Conservation (phyloP, 2,329 filamentous ascomycete genomes). For the Tympanopsis confertula region DNA sequence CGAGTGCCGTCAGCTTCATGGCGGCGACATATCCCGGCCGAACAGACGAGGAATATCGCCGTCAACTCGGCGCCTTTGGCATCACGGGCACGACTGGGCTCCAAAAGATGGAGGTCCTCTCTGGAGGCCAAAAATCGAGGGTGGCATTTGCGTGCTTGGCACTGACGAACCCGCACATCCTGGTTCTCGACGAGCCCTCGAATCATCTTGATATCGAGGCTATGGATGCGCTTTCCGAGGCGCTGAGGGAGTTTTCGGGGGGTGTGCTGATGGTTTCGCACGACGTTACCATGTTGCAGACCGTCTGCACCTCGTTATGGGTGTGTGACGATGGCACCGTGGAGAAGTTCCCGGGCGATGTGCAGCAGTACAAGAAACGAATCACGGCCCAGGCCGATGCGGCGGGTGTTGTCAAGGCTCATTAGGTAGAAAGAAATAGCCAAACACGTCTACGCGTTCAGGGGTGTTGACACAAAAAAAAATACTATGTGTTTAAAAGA, state of each 20-base stretch:
- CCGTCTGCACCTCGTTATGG: slow-evolving; percentile 88
- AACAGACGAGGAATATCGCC: slow-evolving; percentile 91
- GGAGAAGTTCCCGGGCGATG: slow-evolving; percentile 89
- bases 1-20: slow-evolving; percentile 92
- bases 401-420: slow-evolving; percentile 68
- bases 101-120: slow-evolving; percentile 88
- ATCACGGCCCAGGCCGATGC: slow-evolving; percentile 82
- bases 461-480: too few relatives aligned
- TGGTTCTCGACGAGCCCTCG: slow-evolving; percentile 94
- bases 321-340: slow-evolving; percentile 91
- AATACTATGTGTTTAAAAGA: too few relatives aligned
- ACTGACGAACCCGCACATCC: slow-evolving; percentile 85
- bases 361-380: slow-evolving; percentile 94
- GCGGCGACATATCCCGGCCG: slow-evolving; percentile 79
- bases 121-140: slow-evolving; percentile 95
- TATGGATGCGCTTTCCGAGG: slow-evolving; percentile 86
- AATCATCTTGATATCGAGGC: slow-evolving; percentile 99
- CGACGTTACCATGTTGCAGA: slow-evolving; percentile 97
- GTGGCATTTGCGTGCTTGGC: slow-evolving; percentile 96
- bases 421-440: slow-evolving; percentile 21
- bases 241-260: slow-evolving; percentile 76
- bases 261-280: slow-evolving; percentile 97
- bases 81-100: slow-evolving; percentile 91
- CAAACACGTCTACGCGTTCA: neutral
- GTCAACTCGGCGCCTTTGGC: slow-evolving; percentile 81